These are phyloP conservation scores for Xylariaceae sp. DNA, from an alignment of 2,329 filamentous ascomycete species.

Conservation along the genomic window DNA sequence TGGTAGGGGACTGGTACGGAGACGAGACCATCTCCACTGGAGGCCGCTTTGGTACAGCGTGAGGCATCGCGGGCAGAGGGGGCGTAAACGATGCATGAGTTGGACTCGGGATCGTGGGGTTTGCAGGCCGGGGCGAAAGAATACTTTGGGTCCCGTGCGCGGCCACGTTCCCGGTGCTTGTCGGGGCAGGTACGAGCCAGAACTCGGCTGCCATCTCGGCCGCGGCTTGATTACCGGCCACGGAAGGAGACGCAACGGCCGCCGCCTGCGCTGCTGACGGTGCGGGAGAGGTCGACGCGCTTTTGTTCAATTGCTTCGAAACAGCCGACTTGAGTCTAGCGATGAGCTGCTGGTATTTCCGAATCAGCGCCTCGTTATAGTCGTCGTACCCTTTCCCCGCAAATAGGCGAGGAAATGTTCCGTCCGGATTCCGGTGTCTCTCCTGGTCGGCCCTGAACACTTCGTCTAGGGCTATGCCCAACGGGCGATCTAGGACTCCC, in stretches of 20 bases:
- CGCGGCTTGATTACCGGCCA: conserved; percentile 5
- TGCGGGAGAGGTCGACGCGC: conserved; percentile 3
- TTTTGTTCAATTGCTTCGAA: conserved; percentile 7
- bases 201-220: conserved; percentile 3
- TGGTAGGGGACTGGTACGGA: conserved; percentile 6
- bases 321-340: conserved; percentile 2
- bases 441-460: conserved; percentile 37
- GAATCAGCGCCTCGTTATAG: conserved; percentile 24
- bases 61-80: not conserved
- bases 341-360: conserved; percentile 19
- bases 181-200: conserved; percentile 4
- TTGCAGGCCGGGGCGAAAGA: conserved; percentile 16
- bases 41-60: conserved; percentile 4
- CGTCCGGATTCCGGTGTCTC: conserved; percentile 27
- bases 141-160: conserved; percentile 6
- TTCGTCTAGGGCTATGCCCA: conserved; percentile 34
- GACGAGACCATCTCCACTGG: conserved; percentile 1
- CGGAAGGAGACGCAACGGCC: conserved; percentile 3
- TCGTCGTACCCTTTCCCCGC: conserved; percentile 15
- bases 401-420: conserved; percentile 16
- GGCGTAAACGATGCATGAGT: conserved; percentile 8
- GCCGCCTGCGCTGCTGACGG: conserved; percentile 8
- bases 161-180: not conserved
- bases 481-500: conserved; percentile 35
- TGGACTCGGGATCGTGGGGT: conserved; percentile 9